Conservation (phyloP, 129 eudicot species). For the Mikania micrantha region DNA sequence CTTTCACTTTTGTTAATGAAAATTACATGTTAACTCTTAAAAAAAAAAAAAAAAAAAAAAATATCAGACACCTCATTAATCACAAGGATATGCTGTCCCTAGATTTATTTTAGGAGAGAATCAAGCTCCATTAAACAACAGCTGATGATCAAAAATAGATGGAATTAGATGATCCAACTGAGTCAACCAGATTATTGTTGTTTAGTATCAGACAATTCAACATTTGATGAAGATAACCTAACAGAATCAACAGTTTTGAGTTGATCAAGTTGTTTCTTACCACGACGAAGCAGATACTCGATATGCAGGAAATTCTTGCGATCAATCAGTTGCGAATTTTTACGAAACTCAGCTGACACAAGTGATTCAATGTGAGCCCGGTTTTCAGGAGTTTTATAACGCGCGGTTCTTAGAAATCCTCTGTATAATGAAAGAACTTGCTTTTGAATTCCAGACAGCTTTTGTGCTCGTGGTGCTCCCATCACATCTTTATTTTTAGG, state of each 20-base stretch:
- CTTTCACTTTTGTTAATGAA: not conserved
- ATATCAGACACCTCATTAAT: not conserved
- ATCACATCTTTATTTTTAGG: constrained; percentile 23
- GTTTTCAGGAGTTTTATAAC: constrained; percentile 57
- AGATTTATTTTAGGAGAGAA: not conserved
- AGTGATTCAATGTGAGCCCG: constrained; percentile 60
- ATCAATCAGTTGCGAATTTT: constrained; percentile 52
- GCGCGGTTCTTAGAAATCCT: constrained; percentile 69
- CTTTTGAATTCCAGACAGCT: constrained; percentile 79
- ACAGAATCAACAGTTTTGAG: constrained; percentile 72
- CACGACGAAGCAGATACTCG: constrained; percentile 76
- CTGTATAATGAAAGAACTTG: constrained; percentile 74
- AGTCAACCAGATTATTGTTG: constrained; percentile 13
- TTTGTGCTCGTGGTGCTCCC: constrained; percentile 43
- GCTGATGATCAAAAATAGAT: not conserved
- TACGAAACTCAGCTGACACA: constrained; percentile 72
- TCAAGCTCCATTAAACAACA: constrained; percentile 1
- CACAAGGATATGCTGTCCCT: constrained; percentile 8
- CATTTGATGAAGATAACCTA: constrained; percentile 52
- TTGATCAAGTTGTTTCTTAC: constrained; percentile 83
- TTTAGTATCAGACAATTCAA: constrained; percentile 21
- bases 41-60: too few species aligned
- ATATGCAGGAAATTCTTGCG: constrained; percentile 80
- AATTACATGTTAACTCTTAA: not conserved
- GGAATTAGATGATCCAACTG: not conserved